Conservation (phyloP, 352 stramenopile species). For the Phytophthora constricta region DNA sequence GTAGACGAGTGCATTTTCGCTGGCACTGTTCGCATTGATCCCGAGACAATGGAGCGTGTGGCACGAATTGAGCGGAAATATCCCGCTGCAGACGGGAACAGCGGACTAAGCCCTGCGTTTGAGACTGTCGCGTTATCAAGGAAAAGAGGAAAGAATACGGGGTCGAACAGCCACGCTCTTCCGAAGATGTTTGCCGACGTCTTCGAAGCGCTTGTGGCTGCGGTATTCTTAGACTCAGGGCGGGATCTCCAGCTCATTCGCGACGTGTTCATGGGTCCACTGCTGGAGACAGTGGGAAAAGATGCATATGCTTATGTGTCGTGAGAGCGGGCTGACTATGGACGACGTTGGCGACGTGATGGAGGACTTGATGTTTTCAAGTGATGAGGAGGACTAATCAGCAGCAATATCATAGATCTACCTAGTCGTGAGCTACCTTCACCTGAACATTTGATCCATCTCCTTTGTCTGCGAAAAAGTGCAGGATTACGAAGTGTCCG, state of each 20-base stretch:
- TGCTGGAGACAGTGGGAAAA: constrained; percentile 75
- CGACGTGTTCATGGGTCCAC: constrained; percentile 83
- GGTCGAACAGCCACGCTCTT: constrained; percentile 48
- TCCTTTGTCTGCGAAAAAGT: constrained; percentile 11
- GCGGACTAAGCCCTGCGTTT: constrained; percentile 34
- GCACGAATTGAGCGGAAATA: constrained; percentile 62
- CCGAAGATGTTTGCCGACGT: constrained; percentile 90
- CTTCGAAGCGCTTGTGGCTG: constrained; percentile 88
- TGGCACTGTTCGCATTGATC: constrained; percentile 71
- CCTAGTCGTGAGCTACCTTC: constrained; percentile 14
- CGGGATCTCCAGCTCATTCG: constrained; percentile 73
- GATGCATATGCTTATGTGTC: constrained; percentile 77
- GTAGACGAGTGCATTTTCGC: constrained; percentile 82
- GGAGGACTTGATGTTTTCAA: constrained; percentile 53
- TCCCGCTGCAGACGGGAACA: constrained; percentile 20
- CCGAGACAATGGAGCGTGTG: constrained; percentile 63
- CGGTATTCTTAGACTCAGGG: constrained; percentile 85
- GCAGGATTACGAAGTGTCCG: constrained; percentile 42
- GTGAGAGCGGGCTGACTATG: constrained; percentile 67
- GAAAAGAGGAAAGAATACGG: constrained; percentile 25
- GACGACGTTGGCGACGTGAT: constrained; percentile 46
- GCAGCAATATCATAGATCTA: constrained; percentile 1
- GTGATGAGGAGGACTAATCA: constrained; percentile 44
- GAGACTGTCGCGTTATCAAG: constrained; percentile 27
- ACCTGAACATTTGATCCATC: neutral